Conservation (phyloP, 106 monocot genomes). For the Amphibolis antarctica region DNA sequence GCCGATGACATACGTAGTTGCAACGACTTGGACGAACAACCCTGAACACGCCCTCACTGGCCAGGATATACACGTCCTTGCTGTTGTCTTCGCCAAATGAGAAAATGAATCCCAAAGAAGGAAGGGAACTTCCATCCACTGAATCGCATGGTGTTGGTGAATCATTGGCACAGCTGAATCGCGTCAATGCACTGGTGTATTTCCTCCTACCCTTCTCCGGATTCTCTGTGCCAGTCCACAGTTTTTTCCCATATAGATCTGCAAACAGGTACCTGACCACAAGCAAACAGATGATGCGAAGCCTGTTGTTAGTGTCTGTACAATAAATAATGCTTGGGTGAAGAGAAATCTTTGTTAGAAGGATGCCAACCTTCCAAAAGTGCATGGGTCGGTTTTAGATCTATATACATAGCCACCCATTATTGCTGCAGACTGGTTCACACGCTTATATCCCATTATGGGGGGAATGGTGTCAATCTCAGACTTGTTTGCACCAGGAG, state of each 20-base stretch:
- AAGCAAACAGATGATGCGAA: background rate
- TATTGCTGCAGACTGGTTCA: slow-evolving; percentile 56
- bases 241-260: slow-evolving; percentile 44
- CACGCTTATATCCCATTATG: slow-evolving; percentile 69
- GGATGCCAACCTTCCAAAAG: slow-evolving; percentile 59
- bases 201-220: slow-evolving; percentile 66
- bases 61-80: slow-evolving; percentile 41
- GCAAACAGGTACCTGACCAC: slow-evolving; percentile 59
- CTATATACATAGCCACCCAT: slow-evolving; percentile 82
- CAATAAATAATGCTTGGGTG: background rate
- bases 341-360: background rate
- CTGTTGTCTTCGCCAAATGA: slow-evolving; percentile 64
- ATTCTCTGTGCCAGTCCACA: slow-evolving; percentile 64
- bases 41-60: slow-evolving; percentile 67
- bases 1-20: slow-evolving; percentile 49
- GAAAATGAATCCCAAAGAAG: slow-evolving; percentile 55
- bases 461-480: slow-evolving; percentile 54
- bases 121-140: slow-evolving; percentile 27
- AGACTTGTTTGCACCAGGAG: slow-evolving; percentile 42
- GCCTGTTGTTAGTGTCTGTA: background rate
- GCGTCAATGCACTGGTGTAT: slow-evolving; percentile 35
- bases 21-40: slow-evolving; percentile 75
- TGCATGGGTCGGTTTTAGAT: slow-evolving; percentile 67
- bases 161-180: slow-evolving; percentile 49
- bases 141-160: slow-evolving; percentile 66